Evolutionary conservation across 1,284 basidiomycete species (phyloP).

Genomic region (Rhodotorula mucilaginosa): DNA sequence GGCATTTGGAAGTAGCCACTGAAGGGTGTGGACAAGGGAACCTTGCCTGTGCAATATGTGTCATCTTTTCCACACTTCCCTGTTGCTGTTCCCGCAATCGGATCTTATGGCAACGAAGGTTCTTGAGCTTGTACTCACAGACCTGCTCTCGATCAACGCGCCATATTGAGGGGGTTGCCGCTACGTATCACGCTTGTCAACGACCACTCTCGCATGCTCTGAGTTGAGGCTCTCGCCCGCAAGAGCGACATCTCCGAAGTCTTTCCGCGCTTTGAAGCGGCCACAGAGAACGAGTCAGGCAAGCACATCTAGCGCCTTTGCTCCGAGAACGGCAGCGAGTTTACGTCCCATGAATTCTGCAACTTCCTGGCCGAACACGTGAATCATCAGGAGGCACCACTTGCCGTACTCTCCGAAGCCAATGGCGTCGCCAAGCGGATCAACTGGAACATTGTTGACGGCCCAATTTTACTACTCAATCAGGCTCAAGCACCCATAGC

Average conservation of each 20-base stretch:
- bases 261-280: conserved; percentile 48
- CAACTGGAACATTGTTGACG: conserved; percentile 45
- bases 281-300: conserved; percentile 41
- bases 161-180: conserved; percentile 43
- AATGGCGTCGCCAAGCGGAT: conserved; percentile 48
- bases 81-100: conserved; percentile 12
- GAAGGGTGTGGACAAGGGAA: too few relatives aligned
- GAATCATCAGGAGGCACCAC: conserved; percentile 30
- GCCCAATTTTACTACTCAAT: conserved; percentile 44
- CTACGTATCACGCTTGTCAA: conserved; percentile 51
- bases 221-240: conserved; percentile 43
- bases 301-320: conserved; percentile 47
- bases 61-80: neutral
- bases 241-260: conserved; percentile 48
- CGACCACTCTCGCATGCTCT: conserved; percentile 43
- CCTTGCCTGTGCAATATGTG: neutral
- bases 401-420: conserved; percentile 49
- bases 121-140: conserved; percentile 47
- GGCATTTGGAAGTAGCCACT: neutral
- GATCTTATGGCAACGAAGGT: neutral
- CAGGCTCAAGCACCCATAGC: conserved; percentile 43
- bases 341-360: conserved; percentile 40
- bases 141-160: conserved; percentile 48
- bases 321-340: conserved; percentile 39
- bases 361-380: conserved; percentile 38